Percentiles rank a stretch among this genome's conserved stretches.
Conservation (phyloP, 257 asterid genomes). For the Rehmannia glutinosa region DNA sequence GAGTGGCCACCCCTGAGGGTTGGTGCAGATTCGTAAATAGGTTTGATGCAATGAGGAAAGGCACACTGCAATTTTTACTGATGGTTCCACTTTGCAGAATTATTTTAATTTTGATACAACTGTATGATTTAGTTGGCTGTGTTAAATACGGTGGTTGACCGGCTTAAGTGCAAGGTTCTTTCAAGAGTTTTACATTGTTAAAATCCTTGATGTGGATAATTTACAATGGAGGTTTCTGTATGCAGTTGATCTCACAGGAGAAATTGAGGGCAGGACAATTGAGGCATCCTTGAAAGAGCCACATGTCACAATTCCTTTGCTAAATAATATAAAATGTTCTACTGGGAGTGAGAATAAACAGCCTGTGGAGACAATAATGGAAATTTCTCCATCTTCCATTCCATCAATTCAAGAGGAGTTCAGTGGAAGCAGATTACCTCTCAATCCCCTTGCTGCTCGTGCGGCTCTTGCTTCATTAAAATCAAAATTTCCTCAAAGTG, state of each 20-base stretch:
- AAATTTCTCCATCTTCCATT: conserved; percentile 17
- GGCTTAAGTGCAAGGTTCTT: background rate
- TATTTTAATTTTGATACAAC: background rate
- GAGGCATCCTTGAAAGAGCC: conserved; percentile 19
- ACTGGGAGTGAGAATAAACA: conserved; percentile 15
- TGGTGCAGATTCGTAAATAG: background rate
- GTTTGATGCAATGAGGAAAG: conserved; percentile 7
- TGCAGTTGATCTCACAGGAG: conserved; percentile 35
- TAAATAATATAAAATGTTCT: conserved; percentile 1
- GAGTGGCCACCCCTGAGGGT: background rate
- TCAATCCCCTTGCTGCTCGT: conserved; percentile 62
- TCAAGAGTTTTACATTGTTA: background rate
- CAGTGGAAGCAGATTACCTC: conserved; percentile 28
- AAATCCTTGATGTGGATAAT: conserved; percentile 7
- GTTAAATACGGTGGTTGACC: background rate
- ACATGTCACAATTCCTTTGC: conserved; percentile 6
- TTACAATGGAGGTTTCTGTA: conserved; percentile 12
- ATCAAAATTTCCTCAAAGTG: conserved; percentile 32
- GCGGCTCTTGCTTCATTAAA: conserved; percentile 65
- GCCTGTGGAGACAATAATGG: conserved; percentile 4
- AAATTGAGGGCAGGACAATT: conserved; percentile 13
- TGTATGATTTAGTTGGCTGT: conserved; percentile 4
- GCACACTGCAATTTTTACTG: background rate
- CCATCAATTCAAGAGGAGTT: conserved; percentile 21
- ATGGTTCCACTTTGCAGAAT: conserved; percentile 1